Evolutionary conservation across 208 protist species (phyloP).

Genomic region (Trypanosomatidae sp.): DNA sequence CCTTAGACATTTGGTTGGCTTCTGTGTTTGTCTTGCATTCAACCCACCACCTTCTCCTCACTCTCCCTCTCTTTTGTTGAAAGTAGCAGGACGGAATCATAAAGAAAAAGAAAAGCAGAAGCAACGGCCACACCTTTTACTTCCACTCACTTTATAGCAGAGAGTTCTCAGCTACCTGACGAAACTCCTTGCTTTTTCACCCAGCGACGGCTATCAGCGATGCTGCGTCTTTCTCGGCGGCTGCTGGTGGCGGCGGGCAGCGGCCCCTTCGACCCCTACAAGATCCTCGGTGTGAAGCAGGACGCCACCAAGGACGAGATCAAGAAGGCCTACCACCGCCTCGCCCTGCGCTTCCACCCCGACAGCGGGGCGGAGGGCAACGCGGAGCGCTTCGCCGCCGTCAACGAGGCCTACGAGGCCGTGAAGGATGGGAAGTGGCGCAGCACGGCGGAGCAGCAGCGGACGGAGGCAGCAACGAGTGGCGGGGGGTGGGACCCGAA

Average conservation of each 20-base stretch:
- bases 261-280: constrained; percentile 83
- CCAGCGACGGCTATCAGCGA: neutral
- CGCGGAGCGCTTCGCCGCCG: constrained; percentile 63
- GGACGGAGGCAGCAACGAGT: too few relatives aligned
- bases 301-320: constrained; percentile 67
- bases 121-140: too few relatives aligned
- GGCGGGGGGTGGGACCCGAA: constrained; percentile 47
- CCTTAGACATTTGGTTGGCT: too few relatives aligned
- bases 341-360: constrained; percentile 77
- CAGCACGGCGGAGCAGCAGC: constrained; percentile 4
- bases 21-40: too few relatives aligned
- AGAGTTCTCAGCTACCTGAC: too few relatives aligned
- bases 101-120: too few relatives aligned
- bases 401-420: constrained; percentile 84
- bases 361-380: constrained; percentile 77
- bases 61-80: too few relatives aligned
- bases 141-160: too few relatives aligned
- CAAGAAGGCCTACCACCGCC: constrained; percentile 65
- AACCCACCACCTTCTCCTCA: too few relatives aligned
- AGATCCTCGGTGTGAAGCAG: constrained; percentile 67
- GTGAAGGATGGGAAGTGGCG: constrained; percentile 69
- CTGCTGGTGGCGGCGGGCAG: constrained; percentile 34
- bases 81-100: too few relatives aligned
- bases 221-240: constrained; percentile 33
- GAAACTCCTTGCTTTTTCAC: too few relatives aligned